Percentiles rank a stretch among this genome's conserved stretches.
phyloP scores from a whole-genome alignment of 2,329 filamentous ascomycete species.

The Penicillium sp. region DNA sequence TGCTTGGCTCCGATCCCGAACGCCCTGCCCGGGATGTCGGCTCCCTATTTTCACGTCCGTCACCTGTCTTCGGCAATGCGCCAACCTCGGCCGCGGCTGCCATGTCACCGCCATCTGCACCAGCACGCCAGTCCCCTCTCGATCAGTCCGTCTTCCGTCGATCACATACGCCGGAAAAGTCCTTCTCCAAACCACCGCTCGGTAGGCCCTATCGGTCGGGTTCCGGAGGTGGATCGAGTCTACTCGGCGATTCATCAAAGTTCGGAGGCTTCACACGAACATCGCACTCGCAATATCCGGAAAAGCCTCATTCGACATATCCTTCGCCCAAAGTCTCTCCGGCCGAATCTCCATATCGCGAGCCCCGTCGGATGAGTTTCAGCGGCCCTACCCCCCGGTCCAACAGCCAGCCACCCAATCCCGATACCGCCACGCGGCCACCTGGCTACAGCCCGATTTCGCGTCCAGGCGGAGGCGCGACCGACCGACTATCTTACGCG shows the following conservation, averaged over 20 bases:
- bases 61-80: constrained; percentile 40
- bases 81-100: constrained; percentile 39
- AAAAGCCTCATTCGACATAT: constrained; percentile 39
- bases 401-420: constrained; percentile 46
- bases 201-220: constrained; percentile 42
- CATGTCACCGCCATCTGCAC: constrained; percentile 50
- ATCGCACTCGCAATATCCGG: constrained; percentile 38
- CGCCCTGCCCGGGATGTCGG: constrained; percentile 50
- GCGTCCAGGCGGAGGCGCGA: constrained; percentile 29
- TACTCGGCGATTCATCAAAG: constrained; percentile 30
- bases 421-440: constrained; percentile 37
- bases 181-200: constrained; percentile 54
- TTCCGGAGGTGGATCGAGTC: constrained; percentile 37
- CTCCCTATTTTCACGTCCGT: constrained; percentile 52
- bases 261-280: constrained; percentile 37
- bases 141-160: constrained; percentile 68
- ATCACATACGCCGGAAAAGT: constrained; percentile 74
- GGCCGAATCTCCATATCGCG: constrained; percentile 38
- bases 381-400: constrained; percentile 48
- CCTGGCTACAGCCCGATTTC: constrained; percentile 42
- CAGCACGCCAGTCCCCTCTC: constrained; percentile 50
- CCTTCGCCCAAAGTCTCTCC: constrained; percentile 40
- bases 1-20: constrained; percentile 63
- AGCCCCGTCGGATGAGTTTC: constrained; percentile 48
- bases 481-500: constrained; percentile 36